Conservation (phyloP, 176 grass and related monocot species). For the Oropetium thomaeum region DNA sequence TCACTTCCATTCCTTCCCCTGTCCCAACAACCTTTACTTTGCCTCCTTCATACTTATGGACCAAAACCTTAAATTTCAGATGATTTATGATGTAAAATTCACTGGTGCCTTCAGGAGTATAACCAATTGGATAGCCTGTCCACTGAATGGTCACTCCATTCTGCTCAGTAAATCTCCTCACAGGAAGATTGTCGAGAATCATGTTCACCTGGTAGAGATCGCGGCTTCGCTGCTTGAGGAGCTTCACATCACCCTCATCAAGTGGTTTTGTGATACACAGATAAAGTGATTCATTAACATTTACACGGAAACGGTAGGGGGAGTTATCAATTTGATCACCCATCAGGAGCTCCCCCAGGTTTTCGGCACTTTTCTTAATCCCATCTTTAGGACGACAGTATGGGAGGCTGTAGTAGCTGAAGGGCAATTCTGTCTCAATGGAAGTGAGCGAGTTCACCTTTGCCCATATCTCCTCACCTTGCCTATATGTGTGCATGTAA, state of each 20-base stretch:
- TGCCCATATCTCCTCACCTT: slow-evolving; percentile 48
- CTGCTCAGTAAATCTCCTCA: slow-evolving; percentile 76
- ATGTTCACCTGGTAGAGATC: slow-evolving; percentile 89
- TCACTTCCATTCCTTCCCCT: slow-evolving; percentile 74
- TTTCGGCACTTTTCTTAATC: slow-evolving; percentile 85
- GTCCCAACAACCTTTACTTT: slow-evolving; percentile 71
- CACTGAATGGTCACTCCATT: slow-evolving; percentile 78
- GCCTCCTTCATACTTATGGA: slow-evolving; percentile 76
- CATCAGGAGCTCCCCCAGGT: slow-evolving; percentile 84
- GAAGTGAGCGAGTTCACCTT: slow-evolving; percentile 93
- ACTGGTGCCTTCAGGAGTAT: slow-evolving; percentile 51
- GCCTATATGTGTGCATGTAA: slow-evolving; percentile 75
- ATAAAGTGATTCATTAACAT: slow-evolving; percentile 74
- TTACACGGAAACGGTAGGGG: slow-evolving; percentile 61
- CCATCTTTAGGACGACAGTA: slow-evolving; percentile 60
- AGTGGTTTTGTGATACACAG: slow-evolving; percentile 66
- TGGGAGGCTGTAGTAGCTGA: slow-evolving; percentile 80
- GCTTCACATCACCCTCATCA: slow-evolving; percentile 60
- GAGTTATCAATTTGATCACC: slow-evolving; percentile 95
- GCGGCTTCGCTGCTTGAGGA: slow-evolving; percentile 67
- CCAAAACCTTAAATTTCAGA: slow-evolving; percentile 82
- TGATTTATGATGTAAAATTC: slow-evolving; percentile 83
- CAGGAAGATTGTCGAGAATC: slow-evolving; percentile 91
- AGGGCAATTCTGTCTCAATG: slow-evolving; percentile 83
- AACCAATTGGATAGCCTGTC: slow-evolving; percentile 88